Evolutionary conservation across 2,329 filamentous ascomycete genomes (phyloP).

Genomic region (Pseudocercospora pini-densiflorae): DNA sequence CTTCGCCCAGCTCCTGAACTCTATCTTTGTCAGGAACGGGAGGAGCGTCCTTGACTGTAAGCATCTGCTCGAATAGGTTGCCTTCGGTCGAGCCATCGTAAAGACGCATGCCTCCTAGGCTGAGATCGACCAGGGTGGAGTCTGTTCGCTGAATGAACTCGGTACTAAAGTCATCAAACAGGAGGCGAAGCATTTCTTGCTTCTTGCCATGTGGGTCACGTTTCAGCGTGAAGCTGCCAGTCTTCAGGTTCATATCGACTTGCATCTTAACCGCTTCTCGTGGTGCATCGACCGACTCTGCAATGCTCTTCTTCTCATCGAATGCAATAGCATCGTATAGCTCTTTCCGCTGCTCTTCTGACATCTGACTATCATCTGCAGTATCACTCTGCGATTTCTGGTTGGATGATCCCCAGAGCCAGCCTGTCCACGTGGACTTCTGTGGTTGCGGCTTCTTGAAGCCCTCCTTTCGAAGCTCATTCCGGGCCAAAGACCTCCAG

Average conservation of each 20-base stretch:
- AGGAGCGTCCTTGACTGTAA: slow-evolving; percentile 88
- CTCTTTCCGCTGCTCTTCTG: slow-evolving; percentile 93
- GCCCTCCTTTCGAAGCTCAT: slow-evolving; percentile 92
- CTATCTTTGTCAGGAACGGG: slow-evolving; percentile 56
- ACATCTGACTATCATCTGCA: slow-evolving; percentile 82
- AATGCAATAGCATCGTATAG: slow-evolving; percentile 98
- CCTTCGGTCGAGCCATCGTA: slow-evolving; percentile 95
- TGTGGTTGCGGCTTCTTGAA: slow-evolving; percentile 72
- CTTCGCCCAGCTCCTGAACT: slow-evolving; percentile 54
- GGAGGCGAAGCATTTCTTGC: slow-evolving; percentile 82
- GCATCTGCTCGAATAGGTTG: slow-evolving; percentile 91
- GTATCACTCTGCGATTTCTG: slow-evolving; percentile 62
- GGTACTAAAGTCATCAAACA: slow-evolving; percentile 93
- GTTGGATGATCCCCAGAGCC: slow-evolving; percentile 77
- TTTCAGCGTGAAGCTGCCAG: slow-evolving; percentile 93
- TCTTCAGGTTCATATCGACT: slow-evolving; percentile 88
- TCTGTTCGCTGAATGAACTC: slow-evolving; percentile 89
- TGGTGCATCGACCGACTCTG: slow-evolving; percentile 86
- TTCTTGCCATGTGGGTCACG: slow-evolving; percentile 78
- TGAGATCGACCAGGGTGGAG: slow-evolving; percentile 85
- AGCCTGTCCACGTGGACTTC: slow-evolving; percentile 86
- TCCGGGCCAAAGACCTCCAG: slow-evolving; percentile 92
- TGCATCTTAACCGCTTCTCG: slow-evolving; percentile 92
- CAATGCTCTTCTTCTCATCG: slow-evolving; percentile 90
- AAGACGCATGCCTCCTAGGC: slow-evolving; percentile 88